Percentiles rank a stretch among this genome's conserved stretches.
phyloP scores from a whole-genome alignment of 1,284 basidiomycete species.

The Trichosporon asahii region DNA sequence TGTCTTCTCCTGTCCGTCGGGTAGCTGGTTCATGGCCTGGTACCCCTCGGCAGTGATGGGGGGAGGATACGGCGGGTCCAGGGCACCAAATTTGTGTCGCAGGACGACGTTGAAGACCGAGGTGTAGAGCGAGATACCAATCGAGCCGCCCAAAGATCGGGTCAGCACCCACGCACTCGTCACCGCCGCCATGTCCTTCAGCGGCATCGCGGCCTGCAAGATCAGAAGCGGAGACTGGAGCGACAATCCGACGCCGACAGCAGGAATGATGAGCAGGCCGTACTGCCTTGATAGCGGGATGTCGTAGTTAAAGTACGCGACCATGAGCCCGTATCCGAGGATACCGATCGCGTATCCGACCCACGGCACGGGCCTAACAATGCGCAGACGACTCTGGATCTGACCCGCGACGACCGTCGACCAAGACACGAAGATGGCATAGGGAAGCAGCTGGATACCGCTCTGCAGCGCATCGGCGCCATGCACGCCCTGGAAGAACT shows the following conservation, averaged over 20 bases:
- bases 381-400: constrained; percentile 35
- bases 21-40: constrained; percentile 35
- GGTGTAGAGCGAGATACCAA: constrained; percentile 36
- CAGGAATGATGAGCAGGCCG: constrained; percentile 31
- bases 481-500: constrained; percentile 46
- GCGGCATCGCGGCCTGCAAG: constrained; percentile 48
- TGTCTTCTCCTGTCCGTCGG: constrained; percentile 28
- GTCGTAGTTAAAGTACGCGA: constrained; percentile 28
- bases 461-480: constrained; percentile 29
- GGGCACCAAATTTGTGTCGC: constrained; percentile 38
- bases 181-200: constrained; percentile 48
- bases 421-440: constrained; percentile 27
- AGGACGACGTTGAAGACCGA: constrained; percentile 44
- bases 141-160: constrained; percentile 35
- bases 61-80: constrained; percentile 23
- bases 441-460: constrained; percentile 36
- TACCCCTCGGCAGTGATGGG: constrained; percentile 41
- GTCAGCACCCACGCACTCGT: constrained; percentile 43
- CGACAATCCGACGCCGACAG: constrained; percentile 33
- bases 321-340: constrained; percentile 37
- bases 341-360: constrained; percentile 36
- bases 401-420: constrained; percentile 36
- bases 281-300: constrained; percentile 29
- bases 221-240: constrained; percentile 40
- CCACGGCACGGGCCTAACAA: constrained; percentile 45